Evolutionary conservation across 192 early-diverging fungal genomes (phyloP), one percentile per base, ranked within the genome.

Genomic region (Coemansia aciculifera): DNA sequence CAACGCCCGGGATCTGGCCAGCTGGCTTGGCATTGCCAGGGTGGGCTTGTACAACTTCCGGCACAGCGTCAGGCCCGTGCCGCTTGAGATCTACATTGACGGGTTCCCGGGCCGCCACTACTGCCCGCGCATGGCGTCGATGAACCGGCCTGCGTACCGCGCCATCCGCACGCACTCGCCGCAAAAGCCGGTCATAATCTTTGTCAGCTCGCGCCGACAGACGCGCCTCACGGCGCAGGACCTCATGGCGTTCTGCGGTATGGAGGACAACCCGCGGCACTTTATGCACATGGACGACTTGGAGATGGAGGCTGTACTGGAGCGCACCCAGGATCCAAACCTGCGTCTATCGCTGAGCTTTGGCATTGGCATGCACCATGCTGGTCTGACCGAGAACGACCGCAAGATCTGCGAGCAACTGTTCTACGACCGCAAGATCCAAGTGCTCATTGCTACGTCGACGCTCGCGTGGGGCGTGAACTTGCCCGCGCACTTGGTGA

Each of bases 391-490:
- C 9, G 95, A 97, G 43, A 69, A 74, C 19, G 98, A 99, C 68
- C 83, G 96, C 37, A 88, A 85, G 63, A 74, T 96, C 10, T 92
- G 93, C 21, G 96, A 98, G 79, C 92, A 96, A 68, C 89, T 99
- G 40, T 99, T 97, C 83, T 85, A 93, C 21, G 90, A 92, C 75
- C 88, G 90, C 74, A 97, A 96, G 83, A 98, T 99, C 75, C 98
- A 98, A 70, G 86, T 99, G 19, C 78, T 99, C 52, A 89, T 99
- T 51, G 96, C 96, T 27, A 98, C 98, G 3, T 91, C 89, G 70
- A 98, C 96, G 17, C 81, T 98, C 21, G 96, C 96, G 2, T 99
- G 98, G 98, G 98, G 98, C 51, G 93, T 99, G 54, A 98, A 98
- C 72, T 90, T 93, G 62, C 96, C 96, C 0, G 96, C 98, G 2